These are phyloP conservation scores for Lophiostoma macrostomum DNA, from an alignment of 495 filamentous ascomycete species.

Conservation along the genomic window DNA sequence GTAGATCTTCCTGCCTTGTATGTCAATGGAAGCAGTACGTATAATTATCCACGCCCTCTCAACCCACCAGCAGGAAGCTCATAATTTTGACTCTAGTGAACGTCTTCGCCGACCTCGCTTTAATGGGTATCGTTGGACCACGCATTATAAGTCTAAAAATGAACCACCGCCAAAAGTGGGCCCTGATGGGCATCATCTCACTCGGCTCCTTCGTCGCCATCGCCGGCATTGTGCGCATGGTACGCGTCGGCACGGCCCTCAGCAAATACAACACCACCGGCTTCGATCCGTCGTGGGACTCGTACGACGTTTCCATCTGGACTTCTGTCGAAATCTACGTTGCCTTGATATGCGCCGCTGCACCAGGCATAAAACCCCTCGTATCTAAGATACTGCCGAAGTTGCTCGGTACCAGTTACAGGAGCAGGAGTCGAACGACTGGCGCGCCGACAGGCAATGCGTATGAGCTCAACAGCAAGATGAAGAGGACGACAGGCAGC, in stretches of 20 bases:
- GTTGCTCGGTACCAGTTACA: constrained; percentile 2
- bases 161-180: background rate
- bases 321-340: constrained; percentile 10
- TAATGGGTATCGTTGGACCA: constrained; percentile 10
- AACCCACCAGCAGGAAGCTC: too few relatives aligned
- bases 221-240: constrained; percentile 3
- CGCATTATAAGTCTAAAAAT: constrained; percentile 2
- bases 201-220: background rate
- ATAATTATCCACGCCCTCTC: too few relatives aligned
- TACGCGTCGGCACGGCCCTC: constrained; percentile 2
- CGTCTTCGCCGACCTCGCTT: background rate
- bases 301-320: constrained; percentile 10
- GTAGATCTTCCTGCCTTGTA: background rate
- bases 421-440: too few relatives aligned
- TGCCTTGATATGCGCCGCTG: constrained; percentile 14
- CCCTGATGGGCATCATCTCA: background rate
- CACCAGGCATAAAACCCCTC: constrained; percentile 9
- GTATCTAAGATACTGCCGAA: background rate
- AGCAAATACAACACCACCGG: background rate
- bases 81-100: too few relatives aligned
- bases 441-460: too few relatives aligned
- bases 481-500: too few relatives aligned
- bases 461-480: too few relatives aligned
- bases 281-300: constrained; percentile 2
- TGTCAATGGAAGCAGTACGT: background rate